These are phyloP conservation scores for Irineochytrium annulatum DNA, from an alignment of 192 early-diverging fungal species.

Conservation along the genomic window DNA sequence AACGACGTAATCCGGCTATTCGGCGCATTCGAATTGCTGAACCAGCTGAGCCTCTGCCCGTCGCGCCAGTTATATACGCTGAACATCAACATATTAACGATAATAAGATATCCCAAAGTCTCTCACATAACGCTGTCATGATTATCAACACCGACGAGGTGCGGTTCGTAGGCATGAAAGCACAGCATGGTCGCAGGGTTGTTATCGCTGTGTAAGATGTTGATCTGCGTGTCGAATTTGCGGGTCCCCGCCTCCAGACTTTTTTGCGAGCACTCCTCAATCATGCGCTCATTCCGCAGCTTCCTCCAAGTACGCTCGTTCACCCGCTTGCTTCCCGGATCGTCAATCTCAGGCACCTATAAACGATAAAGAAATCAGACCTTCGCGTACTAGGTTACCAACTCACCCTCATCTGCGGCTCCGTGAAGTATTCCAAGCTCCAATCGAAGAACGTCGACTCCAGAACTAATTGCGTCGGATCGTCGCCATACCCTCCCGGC, in stretches of 20 bases:
- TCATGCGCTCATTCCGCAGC: slow-evolving; percentile 61
- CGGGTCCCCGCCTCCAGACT: neutral
- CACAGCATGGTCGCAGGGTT: slow-evolving; percentile 38
- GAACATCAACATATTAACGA: neutral
- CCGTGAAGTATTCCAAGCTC: slow-evolving; percentile 83
- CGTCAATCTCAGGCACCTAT: slow-evolving; percentile 66
- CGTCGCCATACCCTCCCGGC: slow-evolving; percentile 6
- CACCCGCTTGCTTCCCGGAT: slow-evolving; percentile 72
- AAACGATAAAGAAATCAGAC: neutral
- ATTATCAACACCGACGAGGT: slow-evolving; percentile 73
- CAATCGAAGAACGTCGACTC: slow-evolving; percentile 73
- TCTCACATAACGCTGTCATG: slow-evolving; percentile 62
- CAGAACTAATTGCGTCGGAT: slow-evolving; percentile 48
- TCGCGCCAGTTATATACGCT: slow-evolving; percentile 77
- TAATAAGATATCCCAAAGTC: neutral
- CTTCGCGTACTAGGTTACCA: neutral
- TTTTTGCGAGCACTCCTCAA: slow-evolving; percentile 38
- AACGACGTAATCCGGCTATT: slow-evolving; percentile 69
- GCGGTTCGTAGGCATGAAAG: slow-evolving; percentile 84
- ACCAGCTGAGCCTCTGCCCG: slow-evolving; percentile 52
- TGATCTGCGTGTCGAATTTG: slow-evolving; percentile 28
- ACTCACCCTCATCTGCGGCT: slow-evolving; percentile 79
- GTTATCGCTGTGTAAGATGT: slow-evolving; percentile 21
- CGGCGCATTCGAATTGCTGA: slow-evolving; percentile 65
- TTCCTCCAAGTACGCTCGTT: slow-evolving; percentile 72